Conservation (phyloP, 495 filamentous ascomycete species). For the Parathielavia appendiculata region DNA sequence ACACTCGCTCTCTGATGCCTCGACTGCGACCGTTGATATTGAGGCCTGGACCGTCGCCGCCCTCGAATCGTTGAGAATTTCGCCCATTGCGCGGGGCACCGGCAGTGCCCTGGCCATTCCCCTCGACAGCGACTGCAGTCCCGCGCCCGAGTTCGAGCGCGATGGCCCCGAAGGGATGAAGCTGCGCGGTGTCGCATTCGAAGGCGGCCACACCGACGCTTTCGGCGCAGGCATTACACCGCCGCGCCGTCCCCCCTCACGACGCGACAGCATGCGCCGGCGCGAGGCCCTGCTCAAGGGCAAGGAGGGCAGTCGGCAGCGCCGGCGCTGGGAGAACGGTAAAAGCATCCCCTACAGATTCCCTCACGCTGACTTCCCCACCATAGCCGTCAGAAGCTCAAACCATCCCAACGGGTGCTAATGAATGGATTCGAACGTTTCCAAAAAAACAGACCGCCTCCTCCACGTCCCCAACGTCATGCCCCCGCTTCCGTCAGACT, state of each 20-base stretch:
- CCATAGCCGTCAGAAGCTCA: not conserved
- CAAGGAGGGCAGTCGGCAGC: slow-evolving; percentile 82
- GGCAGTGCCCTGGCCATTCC: slow-evolving; percentile 45
- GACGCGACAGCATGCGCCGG: slow-evolving; percentile 42
- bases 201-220: not conserved
- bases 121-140: slow-evolving; percentile 31
- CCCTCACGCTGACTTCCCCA: not conserved
- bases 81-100: slow-evolving; percentile 40
- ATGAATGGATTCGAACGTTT: not conserved
- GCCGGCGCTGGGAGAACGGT: slow-evolving; percentile 96
- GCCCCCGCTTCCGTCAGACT: slow-evolving; percentile 76
- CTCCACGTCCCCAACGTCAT: slow-evolving; percentile 79
- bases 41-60: slow-evolving; percentile 48
- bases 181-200: slow-evolving; percentile 22
- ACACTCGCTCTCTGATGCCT: slow-evolving; percentile 30
- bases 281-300: slow-evolving; percentile 81
- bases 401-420: not conserved
- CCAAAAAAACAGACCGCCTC: slow-evolving; percentile 60
- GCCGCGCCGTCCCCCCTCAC: slow-evolving; percentile 34
- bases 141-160: no score
- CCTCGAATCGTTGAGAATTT: slow-evolving; percentile 46
- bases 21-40: slow-evolving; percentile 40
- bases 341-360: slow-evolving; percentile 16
- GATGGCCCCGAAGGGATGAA: slow-evolving; percentile 11
- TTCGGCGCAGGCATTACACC: slow-evolving; percentile 25